Evolutionary conservation across 2,329 filamentous ascomycete species (phyloP).

Genomic region (Nothopassalora personata): DNA sequence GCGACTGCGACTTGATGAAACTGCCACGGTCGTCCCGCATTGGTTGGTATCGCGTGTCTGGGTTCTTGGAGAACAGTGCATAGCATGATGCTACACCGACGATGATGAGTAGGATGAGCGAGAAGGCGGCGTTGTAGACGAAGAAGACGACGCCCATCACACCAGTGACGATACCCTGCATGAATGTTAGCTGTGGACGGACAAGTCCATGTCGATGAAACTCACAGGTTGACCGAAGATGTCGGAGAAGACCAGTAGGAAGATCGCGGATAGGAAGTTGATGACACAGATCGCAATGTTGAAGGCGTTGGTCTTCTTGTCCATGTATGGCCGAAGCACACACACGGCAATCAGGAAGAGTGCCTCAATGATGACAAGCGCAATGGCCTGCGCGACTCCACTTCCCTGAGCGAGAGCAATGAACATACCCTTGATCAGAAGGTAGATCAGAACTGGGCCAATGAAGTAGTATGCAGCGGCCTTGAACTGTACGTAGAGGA

Average conservation of each 20-base stretch:
- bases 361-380: conserved; percentile 76
- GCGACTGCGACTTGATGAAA: conserved; percentile 93
- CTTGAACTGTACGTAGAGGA: conserved; percentile 94
- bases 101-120: conserved; percentile 75
- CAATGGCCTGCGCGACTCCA: conserved; percentile 70
- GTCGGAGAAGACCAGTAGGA: conserved; percentile 80
- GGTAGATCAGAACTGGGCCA: conserved; percentile 70
- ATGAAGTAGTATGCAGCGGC: conserved; percentile 96
- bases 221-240: conserved; percentile 75
- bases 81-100: conserved; percentile 72
- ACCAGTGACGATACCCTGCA: conserved; percentile 68
- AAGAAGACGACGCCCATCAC: conserved; percentile 88
- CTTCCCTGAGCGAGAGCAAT: conserved; percentile 72
- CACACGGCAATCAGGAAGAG: conserved; percentile 69
- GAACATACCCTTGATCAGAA: conserved; percentile 83
- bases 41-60: conserved; percentile 88
- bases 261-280: conserved; percentile 87
- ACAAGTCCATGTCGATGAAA: conserved; percentile 9
- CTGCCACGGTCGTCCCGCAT: conserved; percentile 95
- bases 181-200: not conserved
- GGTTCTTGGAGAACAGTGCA: conserved; percentile 85
- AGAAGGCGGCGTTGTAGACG: conserved; percentile 77
- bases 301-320: conserved; percentile 95
- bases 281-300: conserved; percentile 87
- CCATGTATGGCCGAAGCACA: conserved; percentile 91